Conservation (phyloP, 2,329 filamentous ascomycete species). For the Penicillium sp. region DNA sequence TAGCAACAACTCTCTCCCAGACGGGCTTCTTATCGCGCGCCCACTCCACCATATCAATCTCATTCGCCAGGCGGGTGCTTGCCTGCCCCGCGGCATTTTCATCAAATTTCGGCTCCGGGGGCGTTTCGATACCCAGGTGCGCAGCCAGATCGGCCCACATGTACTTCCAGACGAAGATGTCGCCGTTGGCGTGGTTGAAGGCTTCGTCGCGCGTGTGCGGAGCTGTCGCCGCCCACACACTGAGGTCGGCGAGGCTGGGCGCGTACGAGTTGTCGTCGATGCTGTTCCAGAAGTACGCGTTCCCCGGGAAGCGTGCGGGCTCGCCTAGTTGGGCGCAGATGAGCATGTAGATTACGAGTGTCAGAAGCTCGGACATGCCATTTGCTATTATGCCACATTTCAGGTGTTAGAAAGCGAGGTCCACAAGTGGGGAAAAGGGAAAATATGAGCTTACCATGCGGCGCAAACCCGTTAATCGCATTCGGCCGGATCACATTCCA, state of each 20-base stretch:
- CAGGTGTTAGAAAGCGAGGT: background rate
- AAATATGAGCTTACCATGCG: constrained; percentile 22
- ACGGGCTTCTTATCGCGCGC: constrained; percentile 28
- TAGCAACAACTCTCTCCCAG: constrained; percentile 28
- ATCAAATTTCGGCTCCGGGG: constrained; percentile 10
- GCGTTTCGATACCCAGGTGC: constrained; percentile 32
- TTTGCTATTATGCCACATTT: constrained; percentile 21
- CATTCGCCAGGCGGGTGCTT: constrained; percentile 9
- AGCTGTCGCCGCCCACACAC: constrained; percentile 29
- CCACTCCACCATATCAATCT: constrained; percentile 31
- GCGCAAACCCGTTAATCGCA: constrained; percentile 35
- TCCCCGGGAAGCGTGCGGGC: constrained; percentile 30
- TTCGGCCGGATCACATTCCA: constrained; percentile 37
- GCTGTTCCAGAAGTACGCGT: constrained; percentile 34
- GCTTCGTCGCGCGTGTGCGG: constrained; percentile 31
- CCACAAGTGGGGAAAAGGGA: no score
- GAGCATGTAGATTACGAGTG: constrained; percentile 33
- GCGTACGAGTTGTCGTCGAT: constrained; percentile 37
- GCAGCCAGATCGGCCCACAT: constrained; percentile 28
- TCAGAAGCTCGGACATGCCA: constrained; percentile 37
- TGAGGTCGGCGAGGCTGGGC: constrained; percentile 33
- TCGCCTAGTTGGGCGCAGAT: constrained; percentile 32
- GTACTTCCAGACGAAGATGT: constrained; percentile 35
- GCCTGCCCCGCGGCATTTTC: no score
- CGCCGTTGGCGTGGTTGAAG: constrained; percentile 36